Base-by-base conservation (phyloP, 2,329 filamentous ascomycete genomes). In the Trichoderma sp. region DNA sequence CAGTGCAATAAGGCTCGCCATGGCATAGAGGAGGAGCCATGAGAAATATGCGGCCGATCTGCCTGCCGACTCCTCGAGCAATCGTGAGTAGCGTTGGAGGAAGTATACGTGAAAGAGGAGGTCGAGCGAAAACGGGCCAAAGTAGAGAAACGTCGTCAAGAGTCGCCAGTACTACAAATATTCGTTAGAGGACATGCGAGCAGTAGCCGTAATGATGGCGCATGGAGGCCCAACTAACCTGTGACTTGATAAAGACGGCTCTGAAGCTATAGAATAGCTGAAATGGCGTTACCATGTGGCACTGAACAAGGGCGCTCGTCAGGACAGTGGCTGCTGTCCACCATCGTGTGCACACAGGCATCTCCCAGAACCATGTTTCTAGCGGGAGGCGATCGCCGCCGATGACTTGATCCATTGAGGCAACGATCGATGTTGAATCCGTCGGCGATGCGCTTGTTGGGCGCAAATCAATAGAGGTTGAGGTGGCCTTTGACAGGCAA, bases 101-200 rank as follows among this genome's bases (percentile, higher is more conserved):
- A 99, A 99, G 86, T 97, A 99, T 78, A 98, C 92, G 79, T 98
- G 94, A 84, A 97, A 98, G 73, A 98, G 86, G 48, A 99, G 89
- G 78, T 98, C 95, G 76, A 99, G 88, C 34, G 91, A 95, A 71
- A 98, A 89, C 2, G 94, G 94, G 2, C 95, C 95, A 77, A 98
- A 98, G 83, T 98, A 99, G 76, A 98, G 88, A 81, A 99, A 99
- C 1, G 94, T 97, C 2, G 94, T 96, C 48, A 97, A 76, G n/a
- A 99, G 84, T 48, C 95, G 91, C 95, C 95, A 99, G 80, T 97
- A 98, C 93, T 97, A 71, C 72, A 68, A 15, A 17, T 29, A 56
- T 15, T 34, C 19, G 10, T 48, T 3, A 29, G 63, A 74, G 73
- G 29, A 45, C 3, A 19, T 63, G 39, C 60, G 12, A 9, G 67